Percentiles rank a stretch among this genome's conserved stretches.
These are phyloP conservation scores for Coniophora puteana DNA, from an alignment of 1,284 basidiomycete genomes.

Conservation along the genomic window DNA sequence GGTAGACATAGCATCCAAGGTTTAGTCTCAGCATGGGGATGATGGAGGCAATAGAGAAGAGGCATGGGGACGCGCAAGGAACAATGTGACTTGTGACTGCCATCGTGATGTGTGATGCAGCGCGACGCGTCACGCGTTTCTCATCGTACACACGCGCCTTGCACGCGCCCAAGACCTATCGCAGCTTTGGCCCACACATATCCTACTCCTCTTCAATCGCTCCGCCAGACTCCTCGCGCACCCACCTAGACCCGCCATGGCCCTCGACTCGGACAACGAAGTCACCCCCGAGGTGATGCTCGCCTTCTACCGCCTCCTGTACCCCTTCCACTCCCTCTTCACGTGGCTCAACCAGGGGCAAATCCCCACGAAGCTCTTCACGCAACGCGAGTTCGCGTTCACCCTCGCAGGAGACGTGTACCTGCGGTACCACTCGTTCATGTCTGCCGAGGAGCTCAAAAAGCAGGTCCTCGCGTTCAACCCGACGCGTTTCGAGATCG, in stretches of 20 bases:
- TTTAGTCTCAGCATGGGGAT: no score
- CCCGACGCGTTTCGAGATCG: conserved; percentile 95
- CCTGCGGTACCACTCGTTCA: conserved; percentile 93
- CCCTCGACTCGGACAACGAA: conserved; percentile 12
- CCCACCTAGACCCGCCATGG: conserved; percentile 8
- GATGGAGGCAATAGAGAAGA: no score
- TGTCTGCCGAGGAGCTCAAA: conserved; percentile 85
- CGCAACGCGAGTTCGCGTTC: conserved; percentile 96
- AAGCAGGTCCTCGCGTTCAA: conserved; percentile 82
- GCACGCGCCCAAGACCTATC: no score
- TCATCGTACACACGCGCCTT: no score
- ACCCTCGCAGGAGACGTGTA: conserved; percentile 92
- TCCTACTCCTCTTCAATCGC: no score
- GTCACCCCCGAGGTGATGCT: conserved; percentile 63
- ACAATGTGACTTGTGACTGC: no score
- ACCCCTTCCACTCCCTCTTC: conserved; percentile 93
- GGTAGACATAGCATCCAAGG: no score
- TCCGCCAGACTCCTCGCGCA: neutral
- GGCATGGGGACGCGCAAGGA: no score
- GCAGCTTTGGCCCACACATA: no score
- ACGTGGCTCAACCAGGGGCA: conserved; percentile 95
- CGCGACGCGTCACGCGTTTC: no score
- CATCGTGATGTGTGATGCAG: no score
- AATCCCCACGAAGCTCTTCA: conserved; percentile 71
- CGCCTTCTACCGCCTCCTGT: conserved; percentile 88